Evolutionary conservation across 441 rosid species (phyloP), one percentile per base, ranked within the genome.

Genomic region (Eugenia klotzschiana): DNA sequence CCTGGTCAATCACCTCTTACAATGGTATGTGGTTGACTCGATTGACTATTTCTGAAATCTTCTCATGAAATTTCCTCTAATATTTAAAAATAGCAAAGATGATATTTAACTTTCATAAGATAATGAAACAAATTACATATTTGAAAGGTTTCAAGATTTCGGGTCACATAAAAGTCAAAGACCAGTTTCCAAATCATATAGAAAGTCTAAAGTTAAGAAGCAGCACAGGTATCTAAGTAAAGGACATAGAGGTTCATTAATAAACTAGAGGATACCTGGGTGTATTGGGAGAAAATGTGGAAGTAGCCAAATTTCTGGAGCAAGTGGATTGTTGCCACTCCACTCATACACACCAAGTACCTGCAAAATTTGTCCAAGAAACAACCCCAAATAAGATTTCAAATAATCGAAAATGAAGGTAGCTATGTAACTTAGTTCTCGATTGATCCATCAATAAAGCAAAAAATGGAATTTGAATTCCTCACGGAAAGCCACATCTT

Each of bases 241-340:
- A 64, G 77, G 46, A 4, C 46, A 18, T 33, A 12, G 43, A 33
- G 13, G 46, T n/a, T 33, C 43, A 18, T 33, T 33, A 7, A 64
- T 33, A 8, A 64, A 33, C 43, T 33, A 64, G 74, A 64, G 37
- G 74, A 64, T 43, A 84, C 96, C 94, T 26, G 98, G 98, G 85
- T 94, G 96, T 29, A 91, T 79, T 4, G 94, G 96, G 16, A 91
- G 85, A 57, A n/a, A 7, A 79, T 92, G 87, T n/a, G 98, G 98
- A 40, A 91, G 92, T 55, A 94, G 88, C 96, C 96, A 94, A n/a
- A 87, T 64, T 84, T 94, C 98, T 4, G 98, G 95, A 41, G 89
- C 93, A 9, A 94, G 53, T 3, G 98, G 96, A 84, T 92, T 94
- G 87, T 91, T 94, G 58, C 98, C 98, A 79, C 87, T 88, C 98